These are phyloP conservation scores for Myriosclerotinia scirpicola DNA, from an alignment of 2,329 filamentous ascomycete genomes.

Conservation along the genomic window DNA sequence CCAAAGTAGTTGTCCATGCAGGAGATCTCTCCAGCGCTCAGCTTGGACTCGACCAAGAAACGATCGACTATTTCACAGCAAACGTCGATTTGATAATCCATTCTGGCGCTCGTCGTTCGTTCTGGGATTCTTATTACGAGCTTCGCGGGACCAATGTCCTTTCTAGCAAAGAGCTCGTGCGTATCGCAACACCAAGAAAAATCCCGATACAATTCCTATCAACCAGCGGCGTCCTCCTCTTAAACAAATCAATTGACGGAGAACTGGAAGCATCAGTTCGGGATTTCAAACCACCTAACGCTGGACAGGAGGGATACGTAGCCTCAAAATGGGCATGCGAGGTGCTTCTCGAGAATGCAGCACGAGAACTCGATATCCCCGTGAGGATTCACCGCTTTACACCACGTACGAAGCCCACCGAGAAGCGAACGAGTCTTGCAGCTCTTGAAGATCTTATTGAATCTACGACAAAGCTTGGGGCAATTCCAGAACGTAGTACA, in stretches of 20 bases:
- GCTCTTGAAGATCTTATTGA: no score
- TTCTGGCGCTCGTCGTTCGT: slow-evolving; percentile 46
- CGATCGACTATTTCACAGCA: background rate
- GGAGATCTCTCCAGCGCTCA: background rate
- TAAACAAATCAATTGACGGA: no score
- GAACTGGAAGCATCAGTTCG: background rate
- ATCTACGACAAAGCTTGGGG: no score
- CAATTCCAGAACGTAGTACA: no score
- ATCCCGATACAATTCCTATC: slow-evolving; percentile 43
- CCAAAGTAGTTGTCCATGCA: background rate
- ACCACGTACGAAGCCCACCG: no score
- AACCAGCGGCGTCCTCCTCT: slow-evolving; percentile 32
- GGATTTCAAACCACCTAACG: slow-evolving; percentile 31
- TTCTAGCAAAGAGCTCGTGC: slow-evolving; percentile 34
- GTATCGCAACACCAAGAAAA: slow-evolving; percentile 36
- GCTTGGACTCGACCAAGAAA: background rate
- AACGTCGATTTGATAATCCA: slow-evolving; percentile 53
- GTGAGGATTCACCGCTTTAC: background rate
- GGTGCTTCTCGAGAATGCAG: slow-evolving; percentile 37
- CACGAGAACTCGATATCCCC: background rate
- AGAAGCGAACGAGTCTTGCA: no score
- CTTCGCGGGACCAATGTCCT: slow-evolving; percentile 42
- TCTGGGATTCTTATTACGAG: slow-evolving; percentile 42
- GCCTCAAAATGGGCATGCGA: slow-evolving; percentile 44
- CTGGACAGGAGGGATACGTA: slow-evolving; percentile 37